Percentiles rank a stretch among this genome's conserved stretches.
phyloP scores from a whole-genome alignment of 2,329 filamentous ascomycete genomes.

The Fusarium brachygibbosum region DNA sequence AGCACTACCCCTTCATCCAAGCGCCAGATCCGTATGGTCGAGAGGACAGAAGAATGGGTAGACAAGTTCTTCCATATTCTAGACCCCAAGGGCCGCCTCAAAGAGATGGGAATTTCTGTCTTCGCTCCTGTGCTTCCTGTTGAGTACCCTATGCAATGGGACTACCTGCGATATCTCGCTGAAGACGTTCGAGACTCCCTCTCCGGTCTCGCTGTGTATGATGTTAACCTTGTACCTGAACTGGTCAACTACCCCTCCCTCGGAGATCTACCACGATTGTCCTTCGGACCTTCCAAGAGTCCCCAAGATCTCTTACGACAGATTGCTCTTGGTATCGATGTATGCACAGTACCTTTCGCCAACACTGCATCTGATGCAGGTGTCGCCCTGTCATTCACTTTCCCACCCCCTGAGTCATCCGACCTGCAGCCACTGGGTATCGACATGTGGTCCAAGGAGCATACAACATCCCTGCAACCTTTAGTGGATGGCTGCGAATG shows the following conservation, averaged over 20 bases:
- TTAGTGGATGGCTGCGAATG: constrained; percentile 77
- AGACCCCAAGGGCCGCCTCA: constrained; percentile 46
- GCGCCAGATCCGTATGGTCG: constrained; percentile 84
- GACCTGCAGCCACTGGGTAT: constrained; percentile 71
- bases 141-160: constrained; percentile 78
- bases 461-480: constrained; percentile 74
- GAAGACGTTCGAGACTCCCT: constrained; percentile 71
- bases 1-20: constrained; percentile 73
- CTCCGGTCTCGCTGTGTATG: constrained; percentile 82
- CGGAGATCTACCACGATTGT: constrained; percentile 76
- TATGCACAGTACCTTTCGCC: constrained; percentile 83
- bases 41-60: constrained; percentile 87
- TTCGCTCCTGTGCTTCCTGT: constrained; percentile 81
- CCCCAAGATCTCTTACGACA: constrained; percentile 85
- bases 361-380: constrained; percentile 83
- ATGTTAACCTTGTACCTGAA: constrained; percentile 75
- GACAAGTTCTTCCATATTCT: constrained; percentile 70
- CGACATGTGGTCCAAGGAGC: constrained; percentile 78
- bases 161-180: constrained; percentile 81
- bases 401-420: constrained; percentile 63
- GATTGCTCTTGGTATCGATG: constrained; percentile 80
- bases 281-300: constrained; percentile 75
- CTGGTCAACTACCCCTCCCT: constrained; percentile 70
- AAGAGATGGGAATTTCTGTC: constrained; percentile 57
- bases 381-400: constrained; percentile 83